phyloP scores from a whole-genome alignment of 208 protist genomes.

The Acanthamoeba lenticulata region DNA sequence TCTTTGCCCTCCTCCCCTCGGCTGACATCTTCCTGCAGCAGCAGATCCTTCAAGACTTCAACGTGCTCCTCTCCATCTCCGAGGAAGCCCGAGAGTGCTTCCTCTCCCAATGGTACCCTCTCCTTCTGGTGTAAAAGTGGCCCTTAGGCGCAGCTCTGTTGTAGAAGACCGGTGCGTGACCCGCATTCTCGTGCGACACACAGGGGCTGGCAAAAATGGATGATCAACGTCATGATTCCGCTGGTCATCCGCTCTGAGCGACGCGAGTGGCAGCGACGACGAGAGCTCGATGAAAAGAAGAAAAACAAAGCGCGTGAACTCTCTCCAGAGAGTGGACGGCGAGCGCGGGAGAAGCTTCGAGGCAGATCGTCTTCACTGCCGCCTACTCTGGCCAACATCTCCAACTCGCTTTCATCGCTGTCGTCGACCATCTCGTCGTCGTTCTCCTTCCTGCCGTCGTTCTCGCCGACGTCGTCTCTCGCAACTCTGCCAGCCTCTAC shows the following conservation, averaged over 20 bases:
- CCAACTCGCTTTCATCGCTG: background rate
- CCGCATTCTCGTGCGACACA: too few species aligned
- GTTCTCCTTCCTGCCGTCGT: conserved; percentile 26
- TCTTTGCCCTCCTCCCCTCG: conserved; percentile 43
- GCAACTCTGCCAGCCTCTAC: background rate
- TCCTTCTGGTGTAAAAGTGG: too few species aligned
- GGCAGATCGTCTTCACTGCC: background rate
- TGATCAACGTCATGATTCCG: conserved; percentile 20
- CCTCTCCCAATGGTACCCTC: conserved; percentile 27
- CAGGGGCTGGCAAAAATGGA: conserved; percentile 56
- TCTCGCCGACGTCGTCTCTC: background rate
- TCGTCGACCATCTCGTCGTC: conserved; percentile 23
- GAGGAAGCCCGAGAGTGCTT: conserved; percentile 50
- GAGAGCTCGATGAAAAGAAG: background rate
- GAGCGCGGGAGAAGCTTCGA: background rate
- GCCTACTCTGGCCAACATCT: background rate
- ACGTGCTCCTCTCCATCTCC: conserved; percentile 1
- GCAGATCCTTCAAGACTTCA: background rate
- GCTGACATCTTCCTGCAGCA: conserved; percentile 61
- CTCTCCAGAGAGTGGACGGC: background rate
- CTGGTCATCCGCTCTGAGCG: conserved; percentile 38
- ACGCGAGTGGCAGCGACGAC: background rate
- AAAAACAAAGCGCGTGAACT: background rate
- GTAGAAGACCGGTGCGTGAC: too few species aligned
- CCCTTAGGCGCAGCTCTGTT: too few species aligned